Base-by-base conservation (phyloP, 169 alveolate genomes). In the Amoebophrya sp. region DNA sequence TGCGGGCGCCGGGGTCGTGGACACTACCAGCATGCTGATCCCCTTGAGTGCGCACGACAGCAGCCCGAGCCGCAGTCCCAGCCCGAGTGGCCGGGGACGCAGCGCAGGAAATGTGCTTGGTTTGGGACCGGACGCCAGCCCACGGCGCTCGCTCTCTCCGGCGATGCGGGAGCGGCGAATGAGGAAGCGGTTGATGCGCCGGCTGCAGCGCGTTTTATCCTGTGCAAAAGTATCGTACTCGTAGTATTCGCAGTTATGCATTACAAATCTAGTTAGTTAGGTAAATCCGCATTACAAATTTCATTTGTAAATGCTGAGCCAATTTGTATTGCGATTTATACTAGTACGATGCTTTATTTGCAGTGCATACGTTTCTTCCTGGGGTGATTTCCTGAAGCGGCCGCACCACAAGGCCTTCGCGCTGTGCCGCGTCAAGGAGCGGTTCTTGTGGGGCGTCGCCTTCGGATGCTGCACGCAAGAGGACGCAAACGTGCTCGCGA, bases 371-470 rank as follows among this genome's bases (percentile, higher is more conserved):
- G n/a, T n/a, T n/a, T 66, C 35, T 18, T 25, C 38, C 35, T 66
- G 83, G 83, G 83, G 83, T 1, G 83, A 66, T 3, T 66, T 66
- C 32, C 83, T 66, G 10, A 66, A 66, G 35, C 83, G 83, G 35
- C 83, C 83, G 7, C 83, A 66, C 35, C 83, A 66, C 83, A 66
- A 66, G 83, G 83, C 83, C 32, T 66, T 66, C 18, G 83, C 83
- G 12, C 35, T 66, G 12, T 66, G 83, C 18, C 12, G 83, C 0
- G 83, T 66, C 32, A 66, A 66, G 83, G 83, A 66, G 32, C 29
- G 83, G 83, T 66, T 66, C 18, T 66, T 66, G 83, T 66, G 83
- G 83, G 83, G 83, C 32, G 83, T 66, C 29, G 83, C 83, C 38
- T 66, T 66, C 35, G 83, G 83, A 0, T 66, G 83, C 83, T 66